phyloP scores from a whole-genome alignment of 257 asterid genomes.

The Nemophila menziesii region DNA sequence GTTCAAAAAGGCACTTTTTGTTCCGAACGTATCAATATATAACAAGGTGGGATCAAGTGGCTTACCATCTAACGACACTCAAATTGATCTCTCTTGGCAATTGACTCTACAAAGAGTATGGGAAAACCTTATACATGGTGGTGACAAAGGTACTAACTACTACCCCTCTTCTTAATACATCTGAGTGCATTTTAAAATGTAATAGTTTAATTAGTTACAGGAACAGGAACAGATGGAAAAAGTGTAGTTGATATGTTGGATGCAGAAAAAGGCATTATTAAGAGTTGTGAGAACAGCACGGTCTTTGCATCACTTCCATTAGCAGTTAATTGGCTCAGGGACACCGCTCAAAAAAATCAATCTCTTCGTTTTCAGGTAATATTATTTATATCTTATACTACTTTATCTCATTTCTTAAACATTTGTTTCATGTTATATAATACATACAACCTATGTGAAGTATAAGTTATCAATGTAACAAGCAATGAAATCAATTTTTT shows the following conservation, averaged over 20 bases:
- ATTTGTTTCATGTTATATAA: no score
- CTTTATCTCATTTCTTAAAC: no score
- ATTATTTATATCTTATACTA: no score
- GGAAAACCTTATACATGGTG: slow-evolving; percentile 56
- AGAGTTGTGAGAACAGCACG: slow-evolving; percentile 44
- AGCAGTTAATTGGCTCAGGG: slow-evolving; percentile 91
- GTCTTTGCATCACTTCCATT: slow-evolving; percentile 76
- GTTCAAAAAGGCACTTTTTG: slow-evolving; percentile 83
- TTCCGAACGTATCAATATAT: slow-evolving; percentile 81
- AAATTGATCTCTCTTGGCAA: slow-evolving; percentile 90
- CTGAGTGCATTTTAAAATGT: neutral
- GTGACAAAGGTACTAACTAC: slow-evolving; percentile 48
- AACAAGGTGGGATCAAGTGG: slow-evolving; percentile 64
- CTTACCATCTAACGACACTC: slow-evolving; percentile 40
- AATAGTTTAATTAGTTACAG: slow-evolving; percentile 27
- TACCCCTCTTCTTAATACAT: slow-evolving; percentile 1
- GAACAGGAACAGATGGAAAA: slow-evolving; percentile 37
- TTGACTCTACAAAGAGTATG: slow-evolving; percentile 71
- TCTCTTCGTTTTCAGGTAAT: slow-evolving; percentile 73
- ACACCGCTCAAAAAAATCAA: slow-evolving; percentile 39
- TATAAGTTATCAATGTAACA: neutral
- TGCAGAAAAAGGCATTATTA: slow-evolving; percentile 30
- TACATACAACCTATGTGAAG: neutral
- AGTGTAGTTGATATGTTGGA: slow-evolving; percentile 35
- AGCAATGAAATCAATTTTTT: no score